A percentile compares a stretch with the other conserved stretches of the same genome.
phyloP scores from a whole-genome alignment of 345 rosid species.

The Murraya koenigii region DNA sequence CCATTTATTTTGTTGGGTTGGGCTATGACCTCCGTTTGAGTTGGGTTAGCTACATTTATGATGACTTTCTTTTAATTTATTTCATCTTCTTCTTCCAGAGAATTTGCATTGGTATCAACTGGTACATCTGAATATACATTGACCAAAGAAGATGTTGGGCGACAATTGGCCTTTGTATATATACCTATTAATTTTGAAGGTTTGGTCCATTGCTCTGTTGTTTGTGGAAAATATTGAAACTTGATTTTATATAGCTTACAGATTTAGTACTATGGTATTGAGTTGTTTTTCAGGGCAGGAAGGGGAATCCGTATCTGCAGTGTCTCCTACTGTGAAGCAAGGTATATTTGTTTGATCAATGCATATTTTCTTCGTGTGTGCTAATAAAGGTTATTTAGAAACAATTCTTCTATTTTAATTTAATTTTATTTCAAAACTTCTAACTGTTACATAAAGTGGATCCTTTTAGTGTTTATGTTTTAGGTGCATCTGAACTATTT shows the following conservation, averaged over 20 bases:
- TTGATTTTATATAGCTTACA: slow-evolving; percentile 7
- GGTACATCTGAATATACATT: slow-evolving; percentile 83
- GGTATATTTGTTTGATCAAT: slow-evolving; percentile 43
- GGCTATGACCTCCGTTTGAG: background rate
- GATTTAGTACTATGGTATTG: slow-evolving; percentile 10
- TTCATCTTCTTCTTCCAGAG: slow-evolving; percentile 38
- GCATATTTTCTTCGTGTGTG: background rate
- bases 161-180: slow-evolving; percentile 64
- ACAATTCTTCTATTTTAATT: background rate
- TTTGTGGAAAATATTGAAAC: slow-evolving; percentile 5
- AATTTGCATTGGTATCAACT: slow-evolving; percentile 49
- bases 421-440: background rate
- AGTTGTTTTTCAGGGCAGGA: slow-evolving; percentile 69
- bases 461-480: background rate
- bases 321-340: slow-evolving; percentile 67
- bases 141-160: slow-evolving; percentile 87
- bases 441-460: background rate
- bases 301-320: slow-evolving; percentile 65
- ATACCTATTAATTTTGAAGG: slow-evolving; percentile 96
- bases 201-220: slow-evolving; percentile 32
- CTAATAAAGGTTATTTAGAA: background rate
- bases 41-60: background rate
- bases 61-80: background rate
- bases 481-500: background rate
- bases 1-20: background rate